A percentile compares a stretch with the other conserved stretches of the same genome.
Evolutionary conservation across 306 rosid species (phyloP).

Genomic region (Alnus rubra): DNA sequence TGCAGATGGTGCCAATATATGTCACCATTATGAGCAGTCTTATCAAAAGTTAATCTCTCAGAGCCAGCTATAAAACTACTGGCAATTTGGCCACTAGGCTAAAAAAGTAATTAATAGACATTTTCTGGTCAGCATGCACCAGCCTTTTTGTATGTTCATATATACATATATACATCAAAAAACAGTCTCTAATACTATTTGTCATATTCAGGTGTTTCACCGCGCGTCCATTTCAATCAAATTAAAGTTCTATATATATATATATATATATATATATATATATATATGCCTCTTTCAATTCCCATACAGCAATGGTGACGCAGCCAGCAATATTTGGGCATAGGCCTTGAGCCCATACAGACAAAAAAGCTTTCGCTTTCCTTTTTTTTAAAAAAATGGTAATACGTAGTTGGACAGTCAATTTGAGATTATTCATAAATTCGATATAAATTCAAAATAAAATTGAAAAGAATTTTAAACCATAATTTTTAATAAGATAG

Average conservation of each 20-base stretch:
- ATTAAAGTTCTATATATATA: too few relatives aligned
- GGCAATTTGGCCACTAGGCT: constrained; percentile 15
- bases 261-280: too few relatives aligned
- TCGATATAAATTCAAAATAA: too few relatives aligned
- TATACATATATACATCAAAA: neutral
- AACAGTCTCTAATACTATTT: neutral
- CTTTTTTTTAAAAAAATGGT: neutral
- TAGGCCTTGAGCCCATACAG: too few relatives aligned
- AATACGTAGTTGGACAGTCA: neutral
- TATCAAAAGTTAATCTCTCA: neutral
- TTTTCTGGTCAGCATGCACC: constrained; percentile 21
- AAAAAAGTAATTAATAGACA: constrained; percentile 12
- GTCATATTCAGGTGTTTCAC: neutral
- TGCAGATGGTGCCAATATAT: neutral
- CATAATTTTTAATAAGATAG: too few relatives aligned
- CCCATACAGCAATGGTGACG: neutral
- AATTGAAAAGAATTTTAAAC: too few relatives aligned
- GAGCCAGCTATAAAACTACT: neutral
- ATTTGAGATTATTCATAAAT: too few relatives aligned
- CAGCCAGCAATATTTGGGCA: neutral
- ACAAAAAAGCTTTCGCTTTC: neutral
- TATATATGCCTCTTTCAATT: constrained; percentile 19
- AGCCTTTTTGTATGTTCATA: neutral
- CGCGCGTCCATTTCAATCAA: constrained; percentile 1
- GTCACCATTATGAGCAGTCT: neutral